Base-by-base conservation (phyloP, 2,329 filamentous ascomycete genomes). In the Pestalotiopsis sp. region DNA sequence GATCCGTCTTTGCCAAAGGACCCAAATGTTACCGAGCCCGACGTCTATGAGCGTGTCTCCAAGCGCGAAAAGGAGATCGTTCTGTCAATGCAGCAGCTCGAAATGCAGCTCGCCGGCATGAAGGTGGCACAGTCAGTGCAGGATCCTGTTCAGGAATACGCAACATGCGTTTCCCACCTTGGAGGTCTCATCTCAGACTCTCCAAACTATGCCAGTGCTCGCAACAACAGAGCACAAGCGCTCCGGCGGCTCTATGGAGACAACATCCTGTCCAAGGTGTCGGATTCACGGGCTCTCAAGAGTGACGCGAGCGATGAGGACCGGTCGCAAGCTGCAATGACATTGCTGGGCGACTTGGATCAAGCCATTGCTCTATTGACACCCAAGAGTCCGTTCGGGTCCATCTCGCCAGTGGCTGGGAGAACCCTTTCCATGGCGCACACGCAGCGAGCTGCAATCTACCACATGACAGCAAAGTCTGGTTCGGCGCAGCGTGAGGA, bases 161-260 rank as follows among this genome's bases (percentile, higher is more conserved):
- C 78, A 31, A 70, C 79, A 45, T 84, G 84, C 66, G 78, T 90
- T 20, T 76, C 78, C 11, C 78, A 82, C 5, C 81, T 95, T 4
- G 84, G 85, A 38, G 76, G 79, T 2, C 82, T 94, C 39, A 87
- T 94, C 56, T 75, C 81, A 2, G 79, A 86, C 27, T 77, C 89
- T 66, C 91, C 92, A 3, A 79, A 82, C 39, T 95, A 95, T 78
- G 91, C 92, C 25, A 93, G 91, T 71, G 91, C 90, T 5, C 87
- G 89, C 69, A 92, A 94, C 77, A 95, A 95, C 79, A 86, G 92
- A 64, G 92, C 91, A 2, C 93, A 95, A 78, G 85, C 91, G 9
- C 74, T 87, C 38, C 82, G 91, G 25, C 83, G 91, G 62, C 79
- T 90, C 68, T 89, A 91, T 71, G 90, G 90, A 12, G 90, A 92